Percentiles rank a stretch among this genome's conserved stretches.
Conservation (phyloP, 305 asterid genomes). For the Fraxinus nigra region DNA sequence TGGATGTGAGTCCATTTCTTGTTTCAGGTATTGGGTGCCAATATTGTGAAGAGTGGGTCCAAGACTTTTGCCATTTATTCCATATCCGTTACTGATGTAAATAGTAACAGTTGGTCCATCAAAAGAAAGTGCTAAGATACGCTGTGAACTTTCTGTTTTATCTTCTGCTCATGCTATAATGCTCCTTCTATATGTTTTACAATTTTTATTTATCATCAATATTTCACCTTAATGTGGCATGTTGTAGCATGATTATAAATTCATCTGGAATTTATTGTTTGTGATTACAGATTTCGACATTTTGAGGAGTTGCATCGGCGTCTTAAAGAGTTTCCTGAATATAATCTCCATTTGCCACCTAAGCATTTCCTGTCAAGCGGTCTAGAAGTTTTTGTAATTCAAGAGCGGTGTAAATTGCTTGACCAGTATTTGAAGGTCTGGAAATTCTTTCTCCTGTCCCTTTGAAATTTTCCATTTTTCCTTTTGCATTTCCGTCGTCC, state of each 20-base stretch:
- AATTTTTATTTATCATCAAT: background rate
- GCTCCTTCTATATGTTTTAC: background rate
- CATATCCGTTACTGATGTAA: slow-evolving; percentile 78
- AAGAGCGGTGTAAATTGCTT: slow-evolving; percentile 87
- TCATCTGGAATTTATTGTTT: background rate
- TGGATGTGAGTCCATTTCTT: slow-evolving; percentile 17
- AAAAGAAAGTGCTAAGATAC: slow-evolving; percentile 73
- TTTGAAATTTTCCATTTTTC: slow-evolving; percentile 6
- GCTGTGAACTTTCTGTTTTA: slow-evolving; percentile 12
- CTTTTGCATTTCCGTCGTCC: background rate
- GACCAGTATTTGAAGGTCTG: slow-evolving; percentile 87
- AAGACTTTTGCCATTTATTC: slow-evolving; percentile 84
- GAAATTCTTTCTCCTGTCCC: slow-evolving; percentile 16
- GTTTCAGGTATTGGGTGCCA: slow-evolving; percentile 85
- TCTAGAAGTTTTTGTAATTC: slow-evolving; percentile 72
- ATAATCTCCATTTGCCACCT: slow-evolving; percentile 96
- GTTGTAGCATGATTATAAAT: background rate
- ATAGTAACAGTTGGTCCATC: slow-evolving; percentile 89
- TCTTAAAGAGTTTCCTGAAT: slow-evolving; percentile 86
- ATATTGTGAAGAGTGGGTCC: slow-evolving; percentile 94
- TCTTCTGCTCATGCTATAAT: slow-evolving; percentile 15
- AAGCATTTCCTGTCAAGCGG: slow-evolving; percentile 95
- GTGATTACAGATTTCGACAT: slow-evolving; percentile 73
- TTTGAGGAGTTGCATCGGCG: slow-evolving; percentile 99
- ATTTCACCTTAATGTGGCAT: slow-evolving; percentile 1